Base-by-base conservation (phyloP, 257 asterid species). In the Solanum stenotomum region DNA sequence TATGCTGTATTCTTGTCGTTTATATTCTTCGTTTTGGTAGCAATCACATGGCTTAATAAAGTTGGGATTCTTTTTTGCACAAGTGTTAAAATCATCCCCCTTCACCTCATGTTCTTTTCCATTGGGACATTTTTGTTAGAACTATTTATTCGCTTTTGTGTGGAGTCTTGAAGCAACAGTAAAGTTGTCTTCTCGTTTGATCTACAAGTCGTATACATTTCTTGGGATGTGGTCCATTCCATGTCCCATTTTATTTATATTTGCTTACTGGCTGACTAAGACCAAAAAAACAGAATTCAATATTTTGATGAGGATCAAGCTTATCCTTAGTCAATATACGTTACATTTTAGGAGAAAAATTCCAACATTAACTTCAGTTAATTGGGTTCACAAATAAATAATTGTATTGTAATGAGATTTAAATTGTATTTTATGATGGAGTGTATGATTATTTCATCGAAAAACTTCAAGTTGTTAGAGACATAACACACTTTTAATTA, bases 21-120 rank as follows among this genome's bases (percentile, higher is more conserved):
- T 59, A n/a, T 77, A 77, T 77, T 77, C 84, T 77, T 77, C 29
- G 84, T 40, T 77, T 77, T 38, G 56, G 84, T 77, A n/a, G 59
- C 59, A 12, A 31, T 77, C 56, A 76, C 83, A n/a, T 77, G 84
- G 11, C 59, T n/a, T 77, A 23, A 77, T 40, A 77, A 77, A 77
- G 83, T 20, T 27, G 7, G 34, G 61, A 77, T 77, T 77, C 59
- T 77, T 40, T 75, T 29, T 75, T 37, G 31, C 42, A 59, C 25
- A 18, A 74, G 7, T 74, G 14, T 33, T 71, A 31, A 14, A 15
- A 49, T 22, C 20, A 31, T 33, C 42, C n/a, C 42, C 37, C 78
- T 16, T 71, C n/a, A 71, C 78, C 42, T 71, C 35, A 71, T 22
- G 40, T 33, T 31, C 78, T 71, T 31, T 70, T 13, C 78, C n/a